phyloP scores from a whole-genome alignment of 208 protist genomes.

The Trypanosomatidae sp. region DNA sequence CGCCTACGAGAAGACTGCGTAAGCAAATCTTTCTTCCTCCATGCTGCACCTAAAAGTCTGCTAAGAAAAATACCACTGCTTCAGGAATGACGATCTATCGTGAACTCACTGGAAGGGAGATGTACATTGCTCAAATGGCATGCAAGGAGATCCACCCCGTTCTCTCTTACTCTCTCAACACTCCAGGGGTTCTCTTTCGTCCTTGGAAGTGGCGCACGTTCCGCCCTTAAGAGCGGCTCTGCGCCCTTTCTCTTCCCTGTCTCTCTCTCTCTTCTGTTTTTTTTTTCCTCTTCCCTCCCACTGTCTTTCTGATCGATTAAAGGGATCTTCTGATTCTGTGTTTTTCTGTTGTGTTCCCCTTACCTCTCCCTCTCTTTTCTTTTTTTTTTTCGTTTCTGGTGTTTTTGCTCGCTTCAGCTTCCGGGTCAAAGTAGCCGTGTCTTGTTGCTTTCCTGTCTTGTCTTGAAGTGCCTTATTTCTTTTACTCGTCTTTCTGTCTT shows the following conservation, averaged over 20 bases:
- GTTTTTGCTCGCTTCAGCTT: not conserved
- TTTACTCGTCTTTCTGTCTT: not conserved
- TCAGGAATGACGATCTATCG: slow-evolving; percentile 3
- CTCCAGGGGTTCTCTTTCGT: slow-evolving; percentile 6
- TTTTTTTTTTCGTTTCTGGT: not conserved
- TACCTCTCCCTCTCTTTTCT: not conserved
- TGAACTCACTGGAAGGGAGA: slow-evolving; percentile 8
- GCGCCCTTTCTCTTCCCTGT: slow-evolving; percentile 1
- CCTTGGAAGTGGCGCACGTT: not conserved
- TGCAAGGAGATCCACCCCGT: not conserved
- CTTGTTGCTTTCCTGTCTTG: too few species aligned
- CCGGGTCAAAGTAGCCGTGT: too few species aligned
- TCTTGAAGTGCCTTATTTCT: not conserved
- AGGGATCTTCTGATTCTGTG: not conserved
- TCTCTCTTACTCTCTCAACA: not conserved
- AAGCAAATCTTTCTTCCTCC: slow-evolving; percentile 1
- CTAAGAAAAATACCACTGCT: not conserved
- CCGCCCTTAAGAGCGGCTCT: not conserved
- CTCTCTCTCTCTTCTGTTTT: not conserved
- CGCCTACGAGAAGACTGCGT: slow-evolving; percentile 42
- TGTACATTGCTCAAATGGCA: not conserved
- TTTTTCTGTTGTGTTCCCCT: not conserved
- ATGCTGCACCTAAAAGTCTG: not conserved
- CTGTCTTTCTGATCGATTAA: not conserved
- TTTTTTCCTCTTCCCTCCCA: not conserved